phyloP scores from a whole-genome alignment of 2,329 filamentous ascomycete genomes.

The Fusarium sp. region DNA sequence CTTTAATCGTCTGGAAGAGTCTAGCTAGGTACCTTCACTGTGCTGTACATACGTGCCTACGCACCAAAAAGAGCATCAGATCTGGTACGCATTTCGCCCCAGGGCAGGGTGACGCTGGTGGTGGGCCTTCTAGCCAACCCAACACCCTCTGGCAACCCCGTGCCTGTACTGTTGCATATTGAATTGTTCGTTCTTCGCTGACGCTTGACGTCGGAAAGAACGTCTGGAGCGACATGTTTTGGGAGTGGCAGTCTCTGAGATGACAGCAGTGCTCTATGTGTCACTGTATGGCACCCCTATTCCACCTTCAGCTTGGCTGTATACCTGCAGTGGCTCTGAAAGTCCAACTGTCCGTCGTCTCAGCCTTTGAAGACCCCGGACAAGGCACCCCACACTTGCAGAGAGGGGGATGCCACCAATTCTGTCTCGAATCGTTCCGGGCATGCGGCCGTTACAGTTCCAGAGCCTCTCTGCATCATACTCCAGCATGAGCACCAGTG shows the following conservation, averaged over 20 bases:
- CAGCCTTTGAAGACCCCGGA: conserved; percentile 29
- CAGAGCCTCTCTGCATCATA: conserved; percentile 39
- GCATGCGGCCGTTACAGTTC: conserved; percentile 35
- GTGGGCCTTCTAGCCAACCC: conserved; percentile 40
- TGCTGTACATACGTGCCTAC: neutral
- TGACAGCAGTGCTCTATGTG: neutral
- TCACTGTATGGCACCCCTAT: neutral
- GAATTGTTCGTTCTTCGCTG: conserved; percentile 20
- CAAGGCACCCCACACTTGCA: conserved; percentile 27
- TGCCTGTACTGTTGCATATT: conserved; percentile 30
- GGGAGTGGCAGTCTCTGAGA: neutral
- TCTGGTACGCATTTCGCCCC: conserved; percentile 36
- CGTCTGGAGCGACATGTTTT: neutral
- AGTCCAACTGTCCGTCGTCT: conserved; percentile 12
- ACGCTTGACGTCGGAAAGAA: conserved; percentile 3
- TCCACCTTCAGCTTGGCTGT: neutral
- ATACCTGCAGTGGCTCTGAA: neutral
- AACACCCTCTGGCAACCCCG: conserved; percentile 41
- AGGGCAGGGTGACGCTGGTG: conserved; percentile 38
- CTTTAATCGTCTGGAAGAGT: conserved; percentile 27
- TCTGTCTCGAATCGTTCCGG: conserved; percentile 35
- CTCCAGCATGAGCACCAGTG: conserved; percentile 17
- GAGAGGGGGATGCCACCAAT: conserved; percentile 27
- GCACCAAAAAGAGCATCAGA: conserved; percentile 21
- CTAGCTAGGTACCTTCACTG: conserved; percentile 3